Base-by-base conservation (phyloP, 306 rosid species). In the Vigna nakashimae region DNA sequence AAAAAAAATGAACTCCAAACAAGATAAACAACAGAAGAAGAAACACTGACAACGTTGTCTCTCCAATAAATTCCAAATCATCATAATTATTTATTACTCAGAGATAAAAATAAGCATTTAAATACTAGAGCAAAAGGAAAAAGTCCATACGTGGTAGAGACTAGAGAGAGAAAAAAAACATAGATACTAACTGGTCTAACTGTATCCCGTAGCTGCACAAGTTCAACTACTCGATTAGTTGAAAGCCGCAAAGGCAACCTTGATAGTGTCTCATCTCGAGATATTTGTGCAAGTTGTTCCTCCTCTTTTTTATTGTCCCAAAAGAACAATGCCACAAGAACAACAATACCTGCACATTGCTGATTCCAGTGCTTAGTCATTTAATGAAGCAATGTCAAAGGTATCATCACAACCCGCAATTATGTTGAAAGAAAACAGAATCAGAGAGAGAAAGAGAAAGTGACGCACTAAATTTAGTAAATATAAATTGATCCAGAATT, bases 281-380 rank as follows among this genome's bases (percentile, higher is more conserved):
- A 71, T 86, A 95, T 95, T 83, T 91, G 96, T 20, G 91, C 89
- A 71, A 92, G 86, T 65, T 95, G 99, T 69, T 95, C 98, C 88
- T 92, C 99, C 71, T 95, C 99, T 86, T 88, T 95, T 88, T 90
- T 95, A 81, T 86, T 92, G 78, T 95, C 98, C 99, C 99, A 95
- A n/a, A 95, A 40, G 80, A 91, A 90, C 79, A 95, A 82, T 46
- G 96, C 97, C 87, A 86, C 90, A 77, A 91, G 77, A 80, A 80
- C 89, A 82, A 88, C 73, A 53, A 95, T 86, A 83, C 99, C 99
- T 92, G 90, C 83, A 85, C 84, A 85, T 80, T 83, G 88, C 92
- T 88, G 98, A 84, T 95, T 67, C 86, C 65, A 59, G 80, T 83
- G 85, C 84, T 91, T 84, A 91, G 97, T 83, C 89, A 85, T 82